A percentile compares a stretch with the other conserved stretches of the same genome.
Evolutionary conservation across 2,329 filamentous ascomycete genomes (phyloP).

Genomic region (Juglanconis sp.): DNA sequence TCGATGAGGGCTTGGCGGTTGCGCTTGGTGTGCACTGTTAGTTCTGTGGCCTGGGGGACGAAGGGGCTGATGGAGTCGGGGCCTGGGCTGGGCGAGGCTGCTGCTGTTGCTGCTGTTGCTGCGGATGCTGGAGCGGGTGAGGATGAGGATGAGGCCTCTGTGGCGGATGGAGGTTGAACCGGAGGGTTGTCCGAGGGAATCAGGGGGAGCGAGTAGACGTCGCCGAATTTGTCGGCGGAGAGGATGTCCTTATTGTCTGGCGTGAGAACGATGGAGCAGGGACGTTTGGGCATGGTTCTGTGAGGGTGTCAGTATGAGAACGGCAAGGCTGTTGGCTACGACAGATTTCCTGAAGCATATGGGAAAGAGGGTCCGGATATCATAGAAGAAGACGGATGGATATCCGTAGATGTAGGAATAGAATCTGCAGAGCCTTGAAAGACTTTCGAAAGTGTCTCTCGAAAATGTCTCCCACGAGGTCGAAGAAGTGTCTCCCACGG

Average conservation of each 20-base stretch:
- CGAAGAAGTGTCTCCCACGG: too few species aligned
- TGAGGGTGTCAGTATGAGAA: constrained; percentile 25
- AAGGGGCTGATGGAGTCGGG: constrained; percentile 25
- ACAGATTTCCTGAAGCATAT: too few species aligned
- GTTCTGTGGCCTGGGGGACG: constrained; percentile 52
- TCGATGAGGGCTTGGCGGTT: constrained; percentile 59
- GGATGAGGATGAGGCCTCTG: constrained; percentile 19
- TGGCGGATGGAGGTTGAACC: not conserved
- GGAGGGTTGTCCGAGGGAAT: constrained; percentile 33
- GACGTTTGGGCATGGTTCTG: constrained; percentile 85
- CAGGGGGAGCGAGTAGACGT: constrained; percentile 86
- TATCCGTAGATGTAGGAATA: constrained; percentile 7
- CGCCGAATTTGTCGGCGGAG: constrained; percentile 91
- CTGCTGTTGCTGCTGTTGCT: constrained; percentile 9
- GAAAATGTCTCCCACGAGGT: too few species aligned
- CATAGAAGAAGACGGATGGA: not conserved
- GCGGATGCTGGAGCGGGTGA: too few species aligned
- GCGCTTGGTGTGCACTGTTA: constrained; percentile 63
- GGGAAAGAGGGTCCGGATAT: too few species aligned
- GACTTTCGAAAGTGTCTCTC: too few species aligned
- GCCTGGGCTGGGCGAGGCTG: constrained; percentile 10
- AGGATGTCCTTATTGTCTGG: constrained; percentile 71
- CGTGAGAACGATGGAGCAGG: constrained; percentile 71
- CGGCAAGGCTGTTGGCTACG: too few species aligned
- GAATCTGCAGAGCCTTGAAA: not conserved